Conservation (phyloP, 2,329 filamentous ascomycete species). For the Epichloe bromicola region DNA sequence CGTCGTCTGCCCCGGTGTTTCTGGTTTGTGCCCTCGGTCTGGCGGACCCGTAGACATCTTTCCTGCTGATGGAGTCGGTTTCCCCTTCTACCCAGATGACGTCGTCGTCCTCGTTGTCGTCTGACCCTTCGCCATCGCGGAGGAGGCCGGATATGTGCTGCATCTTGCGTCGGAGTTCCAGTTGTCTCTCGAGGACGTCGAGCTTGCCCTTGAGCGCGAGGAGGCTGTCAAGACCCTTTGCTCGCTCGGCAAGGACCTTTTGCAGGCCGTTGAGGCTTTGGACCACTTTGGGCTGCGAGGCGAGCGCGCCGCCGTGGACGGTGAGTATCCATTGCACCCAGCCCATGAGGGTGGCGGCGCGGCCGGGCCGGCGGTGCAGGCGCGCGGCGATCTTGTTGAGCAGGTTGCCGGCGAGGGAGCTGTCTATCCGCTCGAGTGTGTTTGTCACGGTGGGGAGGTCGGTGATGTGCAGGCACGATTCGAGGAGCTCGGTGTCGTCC, state of each 20-base stretch:
- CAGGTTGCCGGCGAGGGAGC: slow-evolving; percentile 63
- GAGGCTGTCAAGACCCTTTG: slow-evolving; percentile 67
- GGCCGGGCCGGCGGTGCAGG: slow-evolving; percentile 73
- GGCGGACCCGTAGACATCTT: slow-evolving; percentile 22
- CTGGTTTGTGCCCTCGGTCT: slow-evolving; percentile 24
- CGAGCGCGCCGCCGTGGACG: slow-evolving; percentile 81
- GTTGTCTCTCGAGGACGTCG: slow-evolving; percentile 84
- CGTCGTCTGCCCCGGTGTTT: slow-evolving; percentile 40
- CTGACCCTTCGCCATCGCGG: slow-evolving; percentile 33
- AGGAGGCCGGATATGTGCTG: slow-evolving; percentile 29
- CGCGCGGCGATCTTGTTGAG: slow-evolving; percentile 77
- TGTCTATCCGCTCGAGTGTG: slow-evolving; percentile 85
- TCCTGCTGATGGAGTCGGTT: slow-evolving; percentile 37
- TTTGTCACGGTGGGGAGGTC: slow-evolving; percentile 67
- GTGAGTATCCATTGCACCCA: slow-evolving; percentile 96
- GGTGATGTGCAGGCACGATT: slow-evolving; percentile 76
- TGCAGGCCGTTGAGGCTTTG: slow-evolving; percentile 67
- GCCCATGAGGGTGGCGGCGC: slow-evolving; percentile 78
- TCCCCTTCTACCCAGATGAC: slow-evolving; percentile 84
- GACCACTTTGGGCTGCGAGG: slow-evolving; percentile 72
- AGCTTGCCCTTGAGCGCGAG: slow-evolving; percentile 88
- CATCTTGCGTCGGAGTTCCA: slow-evolving; percentile 63
- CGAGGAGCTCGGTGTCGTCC: slow-evolving; percentile 78
- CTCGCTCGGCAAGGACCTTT: slow-evolving; percentile 73
- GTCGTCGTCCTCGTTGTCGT: slow-evolving; percentile 48